phyloP scores from a whole-genome alignment of 345 rosid species.

The Iberis pinnata region DNA sequence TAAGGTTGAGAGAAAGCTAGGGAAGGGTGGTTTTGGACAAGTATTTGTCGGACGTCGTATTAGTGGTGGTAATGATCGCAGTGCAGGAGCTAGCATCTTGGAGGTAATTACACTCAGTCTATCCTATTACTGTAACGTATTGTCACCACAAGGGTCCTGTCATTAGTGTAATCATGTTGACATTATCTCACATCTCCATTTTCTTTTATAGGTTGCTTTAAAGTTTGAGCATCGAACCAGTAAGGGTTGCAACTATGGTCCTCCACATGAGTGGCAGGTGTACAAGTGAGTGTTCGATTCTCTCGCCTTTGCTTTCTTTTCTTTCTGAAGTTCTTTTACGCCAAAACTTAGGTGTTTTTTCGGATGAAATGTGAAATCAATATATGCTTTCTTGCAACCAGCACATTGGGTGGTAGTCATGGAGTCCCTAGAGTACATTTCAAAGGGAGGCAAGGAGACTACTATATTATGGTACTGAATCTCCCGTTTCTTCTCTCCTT shows the following conservation, averaged over 20 bases:
- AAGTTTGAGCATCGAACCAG: conserved; percentile 95
- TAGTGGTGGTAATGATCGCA: conserved; percentile 57
- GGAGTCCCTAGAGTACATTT: conserved; percentile 89
- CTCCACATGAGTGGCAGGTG: conserved; percentile 97
- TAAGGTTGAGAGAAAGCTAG: conserved; percentile 78
- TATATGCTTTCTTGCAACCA: conserved; percentile 28
- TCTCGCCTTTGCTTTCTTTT: neutral
- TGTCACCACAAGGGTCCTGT: neutral
- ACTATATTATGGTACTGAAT: conserved; percentile 73
- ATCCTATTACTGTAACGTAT: neutral
- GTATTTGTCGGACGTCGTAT: conserved; percentile 93
- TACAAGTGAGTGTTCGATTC: conserved; percentile 55
- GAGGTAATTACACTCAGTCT: conserved; percentile 48
- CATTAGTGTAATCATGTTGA: neutral
- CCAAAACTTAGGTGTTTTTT: neutral
- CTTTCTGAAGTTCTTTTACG: neutral
- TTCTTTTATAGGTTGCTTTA: conserved; percentile 68
- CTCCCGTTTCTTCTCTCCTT: conserved; percentile 13
- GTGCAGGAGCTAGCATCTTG: conserved; percentile 64
- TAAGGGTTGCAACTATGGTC: conserved; percentile 98
- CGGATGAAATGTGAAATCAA: conserved; percentile 2
- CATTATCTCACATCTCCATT: neutral
- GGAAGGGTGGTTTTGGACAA: conserved; percentile 99
- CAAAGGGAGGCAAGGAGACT: conserved; percentile 96
- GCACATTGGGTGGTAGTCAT: conserved; percentile 93